Percentiles rank a stretch among this genome's conserved stretches.
These are phyloP conservation scores for Diospyros lotus DNA, from an alignment of 148 eudicot genomes.

Conservation along the genomic window DNA sequence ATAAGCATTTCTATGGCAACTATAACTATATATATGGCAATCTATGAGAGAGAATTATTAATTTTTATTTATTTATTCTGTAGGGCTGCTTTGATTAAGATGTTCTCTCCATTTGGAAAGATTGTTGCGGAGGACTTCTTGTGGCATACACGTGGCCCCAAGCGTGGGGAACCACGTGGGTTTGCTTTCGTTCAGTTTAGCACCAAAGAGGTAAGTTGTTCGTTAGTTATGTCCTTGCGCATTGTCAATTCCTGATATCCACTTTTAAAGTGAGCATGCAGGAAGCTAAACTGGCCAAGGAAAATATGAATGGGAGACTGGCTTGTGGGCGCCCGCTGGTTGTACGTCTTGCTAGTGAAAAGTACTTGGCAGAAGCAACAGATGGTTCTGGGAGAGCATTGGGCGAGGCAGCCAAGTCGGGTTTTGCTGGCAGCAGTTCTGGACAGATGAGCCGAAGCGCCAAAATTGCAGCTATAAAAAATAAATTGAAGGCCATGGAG, in stretches of 20 bases:
- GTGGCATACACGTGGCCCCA: constrained; percentile 90
- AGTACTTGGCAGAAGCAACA: constrained; percentile 32
- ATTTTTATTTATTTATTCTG: neutral
- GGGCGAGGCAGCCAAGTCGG: constrained; percentile 30
- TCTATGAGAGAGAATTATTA: neutral
- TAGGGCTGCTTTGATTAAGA: constrained; percentile 75
- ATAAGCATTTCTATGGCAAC: neutral
- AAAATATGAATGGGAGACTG: constrained; percentile 83
- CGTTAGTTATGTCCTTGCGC: neutral
- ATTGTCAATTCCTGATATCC: constrained; percentile 27
- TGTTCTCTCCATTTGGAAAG: constrained; percentile 90
- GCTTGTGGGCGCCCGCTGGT: constrained; percentile 85
- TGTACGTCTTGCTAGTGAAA: constrained; percentile 82
- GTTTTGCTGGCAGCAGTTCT: constrained; percentile 29
- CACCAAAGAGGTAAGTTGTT: constrained; percentile 62
- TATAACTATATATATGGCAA: neutral
- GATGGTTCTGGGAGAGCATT: constrained; percentile 31
- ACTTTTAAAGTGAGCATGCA: constrained; percentile 90
- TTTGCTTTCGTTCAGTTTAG: constrained; percentile 86
- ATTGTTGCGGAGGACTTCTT: constrained; percentile 84
- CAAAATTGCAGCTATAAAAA: constrained; percentile 86
- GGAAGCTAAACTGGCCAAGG: constrained; percentile 91
- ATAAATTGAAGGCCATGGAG: constrained; percentile 79
- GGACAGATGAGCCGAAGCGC: constrained; percentile 66
- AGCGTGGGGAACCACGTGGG: constrained; percentile 94